Percentiles rank a stretch among this genome's conserved stretches.
Conservation (phyloP, 805 yeast genomes). For the Diddensiella caesifluorescens region DNA sequence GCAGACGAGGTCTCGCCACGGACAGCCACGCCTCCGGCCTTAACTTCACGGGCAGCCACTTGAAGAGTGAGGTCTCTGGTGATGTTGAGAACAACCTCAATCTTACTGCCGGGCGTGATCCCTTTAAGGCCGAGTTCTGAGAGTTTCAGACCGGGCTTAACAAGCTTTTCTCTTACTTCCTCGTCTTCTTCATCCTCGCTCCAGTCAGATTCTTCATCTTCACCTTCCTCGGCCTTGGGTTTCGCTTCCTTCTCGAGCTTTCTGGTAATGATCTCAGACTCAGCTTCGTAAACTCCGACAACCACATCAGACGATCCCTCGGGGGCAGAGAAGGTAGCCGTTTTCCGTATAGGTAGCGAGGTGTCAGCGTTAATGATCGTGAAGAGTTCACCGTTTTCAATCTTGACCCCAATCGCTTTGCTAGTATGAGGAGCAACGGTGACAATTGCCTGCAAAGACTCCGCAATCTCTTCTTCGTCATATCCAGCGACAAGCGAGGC, state of each 20-base stretch:
- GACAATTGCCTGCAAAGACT: conserved; percentile 77
- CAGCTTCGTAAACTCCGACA: conserved; percentile 78
- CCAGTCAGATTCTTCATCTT: conserved; percentile 45
- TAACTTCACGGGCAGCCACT: conserved; percentile 44
- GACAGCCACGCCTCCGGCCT: conserved; percentile 23
- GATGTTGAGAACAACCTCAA: conserved; percentile 61
- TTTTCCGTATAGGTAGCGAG: conserved; percentile 82
- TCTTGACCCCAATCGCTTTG: conserved; percentile 80
- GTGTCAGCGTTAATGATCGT: conserved; percentile 77
- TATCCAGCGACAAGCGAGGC: conserved; percentile 75
- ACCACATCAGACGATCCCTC: conserved; percentile 54
- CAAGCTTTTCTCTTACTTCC: conserved; percentile 66
- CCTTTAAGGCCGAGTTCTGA: conserved; percentile 75
- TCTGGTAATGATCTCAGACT: conserved; percentile 75
- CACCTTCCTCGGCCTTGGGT: conserved; percentile 46
- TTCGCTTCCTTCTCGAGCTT: conserved; percentile 60
- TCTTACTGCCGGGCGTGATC: conserved; percentile 54
- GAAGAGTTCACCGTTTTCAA: conserved; percentile 63
- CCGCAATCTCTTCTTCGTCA: conserved; percentile 81
- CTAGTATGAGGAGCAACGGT: conserved; percentile 82
- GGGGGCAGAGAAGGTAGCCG: conserved; percentile 58
- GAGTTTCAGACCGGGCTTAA: conserved; percentile 65
- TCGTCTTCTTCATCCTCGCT: conserved; percentile 72
- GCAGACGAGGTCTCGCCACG: conserved; percentile 20
- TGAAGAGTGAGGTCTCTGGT: conserved; percentile 60